phyloP scores from a whole-genome alignment of 345 rosid genomes.

The Streptanthus diversifolius region DNA sequence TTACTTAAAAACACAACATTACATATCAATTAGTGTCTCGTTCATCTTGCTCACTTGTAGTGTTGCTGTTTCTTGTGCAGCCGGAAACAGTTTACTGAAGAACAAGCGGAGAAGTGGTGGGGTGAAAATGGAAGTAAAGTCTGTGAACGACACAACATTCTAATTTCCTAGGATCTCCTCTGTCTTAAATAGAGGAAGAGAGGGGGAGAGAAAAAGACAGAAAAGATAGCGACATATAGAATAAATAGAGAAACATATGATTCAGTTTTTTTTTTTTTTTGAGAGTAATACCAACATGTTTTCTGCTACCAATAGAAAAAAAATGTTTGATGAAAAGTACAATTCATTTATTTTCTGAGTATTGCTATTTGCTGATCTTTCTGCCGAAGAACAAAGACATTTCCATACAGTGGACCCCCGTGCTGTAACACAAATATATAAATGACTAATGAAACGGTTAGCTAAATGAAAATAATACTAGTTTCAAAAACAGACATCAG shows the following conservation, averaged over 20 bases:
- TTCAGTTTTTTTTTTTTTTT: neutral
- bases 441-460: too few species aligned
- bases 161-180: slow-evolving; percentile 21
- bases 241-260: slow-evolving; percentile 10
- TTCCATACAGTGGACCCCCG: too few species aligned
- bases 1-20: neutral
- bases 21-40: neutral
- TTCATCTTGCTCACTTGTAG: neutral
- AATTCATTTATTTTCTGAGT: neutral
- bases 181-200: neutral
- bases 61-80: slow-evolving; percentile 36
- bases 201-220: neutral
- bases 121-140: slow-evolving; percentile 59
- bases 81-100: slow-evolving; percentile 67
- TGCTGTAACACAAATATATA: too few species aligned
- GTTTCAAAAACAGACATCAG: too few species aligned
- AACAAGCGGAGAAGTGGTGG: slow-evolving; percentile 94
- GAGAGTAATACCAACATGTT: neutral
- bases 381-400: too few species aligned
- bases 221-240: slow-evolving; percentile 12
- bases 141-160: slow-evolving; percentile 54
- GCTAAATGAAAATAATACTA: too few species aligned
- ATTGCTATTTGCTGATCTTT: neutral
- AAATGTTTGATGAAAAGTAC: neutral
- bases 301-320: slow-evolving; percentile 1